Conservation (phyloP, 2,329 filamentous ascomycete species). For the Penicillium concentricum region DNA sequence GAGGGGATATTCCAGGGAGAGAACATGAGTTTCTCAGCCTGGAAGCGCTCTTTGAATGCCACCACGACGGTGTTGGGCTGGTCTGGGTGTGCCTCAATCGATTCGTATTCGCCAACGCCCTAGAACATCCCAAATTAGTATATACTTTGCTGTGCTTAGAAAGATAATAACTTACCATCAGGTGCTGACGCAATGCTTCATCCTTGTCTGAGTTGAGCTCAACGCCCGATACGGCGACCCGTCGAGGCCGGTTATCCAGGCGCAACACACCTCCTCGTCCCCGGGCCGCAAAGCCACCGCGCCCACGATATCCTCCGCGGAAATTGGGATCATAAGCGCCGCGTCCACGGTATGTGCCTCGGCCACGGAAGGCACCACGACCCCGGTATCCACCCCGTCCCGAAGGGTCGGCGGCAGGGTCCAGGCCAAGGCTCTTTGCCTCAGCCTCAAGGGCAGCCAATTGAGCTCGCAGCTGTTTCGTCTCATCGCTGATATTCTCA, state of each 20-base stretch:
- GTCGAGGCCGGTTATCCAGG: slow-evolving; percentile 59
- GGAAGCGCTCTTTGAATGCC: slow-evolving; percentile 49
- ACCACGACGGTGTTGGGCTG: slow-evolving; percentile 43
- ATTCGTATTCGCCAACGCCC: slow-evolving; percentile 49
- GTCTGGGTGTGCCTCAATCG: slow-evolving; percentile 43
- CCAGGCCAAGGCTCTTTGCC: slow-evolving; percentile 54
- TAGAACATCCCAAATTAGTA: slow-evolving; percentile 21
- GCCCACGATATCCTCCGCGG: slow-evolving; percentile 44
- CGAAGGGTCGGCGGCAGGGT: slow-evolving; percentile 38
- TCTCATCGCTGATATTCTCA: slow-evolving; percentile 47
- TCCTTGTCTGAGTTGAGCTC: slow-evolving; percentile 51
- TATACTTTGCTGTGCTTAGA: not conserved
- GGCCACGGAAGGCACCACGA: slow-evolving; percentile 36
- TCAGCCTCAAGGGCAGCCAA: slow-evolving; percentile 57
- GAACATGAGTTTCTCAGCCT: slow-evolving; percentile 57
- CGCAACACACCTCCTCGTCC: slow-evolving; percentile 53
- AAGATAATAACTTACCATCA: slow-evolving; percentile 45
- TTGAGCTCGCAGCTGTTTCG: slow-evolving; percentile 54
- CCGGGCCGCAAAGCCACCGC: slow-evolving; percentile 37
- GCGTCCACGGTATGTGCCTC: slow-evolving; percentile 46
- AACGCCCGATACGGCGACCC: slow-evolving; percentile 52
- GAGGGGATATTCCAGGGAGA: slow-evolving; percentile 49
- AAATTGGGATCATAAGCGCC: slow-evolving; percentile 41
- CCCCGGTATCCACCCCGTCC: slow-evolving; percentile 35
- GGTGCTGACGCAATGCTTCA: slow-evolving; percentile 56